These are phyloP conservation scores for Phycomyces blakesleeanus DNA, from an alignment of 192 early-diverging fungal genomes.

Conservation along the genomic window DNA sequence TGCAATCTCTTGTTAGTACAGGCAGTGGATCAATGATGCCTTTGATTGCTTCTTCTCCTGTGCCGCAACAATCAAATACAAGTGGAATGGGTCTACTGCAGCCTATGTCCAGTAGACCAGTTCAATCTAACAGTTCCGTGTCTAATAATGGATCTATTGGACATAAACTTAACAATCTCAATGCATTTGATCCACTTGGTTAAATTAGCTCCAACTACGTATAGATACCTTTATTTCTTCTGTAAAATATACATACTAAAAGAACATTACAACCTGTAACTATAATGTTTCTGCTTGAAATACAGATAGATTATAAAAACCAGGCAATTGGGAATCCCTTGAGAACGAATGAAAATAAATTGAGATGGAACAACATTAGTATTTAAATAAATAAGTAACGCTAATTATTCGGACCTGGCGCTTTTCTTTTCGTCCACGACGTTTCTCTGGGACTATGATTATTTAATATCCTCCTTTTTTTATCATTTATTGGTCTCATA, in stretches of 20 bases:
- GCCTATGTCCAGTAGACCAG: not conserved
- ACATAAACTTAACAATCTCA: constrained; percentile 1
- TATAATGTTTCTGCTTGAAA: too few relatives aligned
- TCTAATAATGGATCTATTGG: not conserved
- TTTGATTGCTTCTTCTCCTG: not conserved
- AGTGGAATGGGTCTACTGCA: constrained; percentile 17
- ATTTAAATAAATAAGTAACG: too few relatives aligned
- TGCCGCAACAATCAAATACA: not conserved
- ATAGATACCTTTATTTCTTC: not conserved
- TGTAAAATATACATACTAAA: not conserved
- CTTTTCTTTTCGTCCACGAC: too few relatives aligned
- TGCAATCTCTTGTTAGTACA: not conserved
- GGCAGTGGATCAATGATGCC: constrained; percentile 1
- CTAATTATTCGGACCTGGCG: too few relatives aligned
- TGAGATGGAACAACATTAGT: too few relatives aligned
- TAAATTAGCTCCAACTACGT: not conserved
- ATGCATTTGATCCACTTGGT: constrained; percentile 28
- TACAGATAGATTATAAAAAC: too few relatives aligned
- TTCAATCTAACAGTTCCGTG: not conserved
- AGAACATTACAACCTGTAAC: not conserved
- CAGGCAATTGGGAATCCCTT: too few relatives aligned
- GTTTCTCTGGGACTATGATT: too few relatives aligned
- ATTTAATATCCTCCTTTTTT: too few relatives aligned
- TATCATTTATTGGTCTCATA: too few relatives aligned
- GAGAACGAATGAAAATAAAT: too few relatives aligned